Percentiles rank a stretch among this genome's conserved stretches.
Evolutionary conservation across 2,329 filamentous ascomycete genomes (phyloP).

Genomic region (Penicillium vulpinum): DNA sequence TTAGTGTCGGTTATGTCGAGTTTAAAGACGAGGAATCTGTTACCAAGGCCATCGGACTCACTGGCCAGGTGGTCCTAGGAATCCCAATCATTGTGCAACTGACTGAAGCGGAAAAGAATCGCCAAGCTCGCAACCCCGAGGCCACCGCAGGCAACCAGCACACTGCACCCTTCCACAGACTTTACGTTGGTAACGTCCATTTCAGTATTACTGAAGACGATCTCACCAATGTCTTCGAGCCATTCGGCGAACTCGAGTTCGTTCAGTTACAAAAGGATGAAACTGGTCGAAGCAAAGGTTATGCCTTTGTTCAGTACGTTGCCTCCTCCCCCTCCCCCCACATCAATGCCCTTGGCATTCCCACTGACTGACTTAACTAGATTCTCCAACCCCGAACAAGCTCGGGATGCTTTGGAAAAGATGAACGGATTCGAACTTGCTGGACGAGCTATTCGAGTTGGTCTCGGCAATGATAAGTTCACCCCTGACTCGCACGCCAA

Average conservation of each 20-base stretch:
- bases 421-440: constrained; percentile 99
- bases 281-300: constrained; percentile 82
- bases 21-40: constrained; percentile 97
- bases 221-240: constrained; percentile 93
- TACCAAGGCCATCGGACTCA: constrained; percentile 90
- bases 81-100: constrained; percentile 98
- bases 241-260: constrained; percentile 96
- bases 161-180: constrained; percentile 90
- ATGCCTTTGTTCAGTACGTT: constrained; percentile 97
- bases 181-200: constrained; percentile 99
- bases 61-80: constrained; percentile 96
- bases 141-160: constrained; percentile 67
- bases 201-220: constrained; percentile 98
- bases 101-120: constrained; percentile 99
- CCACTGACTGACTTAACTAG: constrained; percentile 53
- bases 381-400: constrained; percentile 85
- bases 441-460: constrained; percentile 94
- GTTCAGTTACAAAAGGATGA: constrained; percentile 98
- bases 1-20: constrained; percentile 96
- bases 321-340: not conserved
- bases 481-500: constrained; percentile 95
- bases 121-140: constrained; percentile 84
- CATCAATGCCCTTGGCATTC: not conserved
- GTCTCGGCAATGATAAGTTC: constrained; percentile 99
- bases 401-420: constrained; percentile 92